These are phyloP conservation scores for Scutellaria baicalensis DNA, from an alignment of 257 asterid genomes.

Conservation along the genomic window DNA sequence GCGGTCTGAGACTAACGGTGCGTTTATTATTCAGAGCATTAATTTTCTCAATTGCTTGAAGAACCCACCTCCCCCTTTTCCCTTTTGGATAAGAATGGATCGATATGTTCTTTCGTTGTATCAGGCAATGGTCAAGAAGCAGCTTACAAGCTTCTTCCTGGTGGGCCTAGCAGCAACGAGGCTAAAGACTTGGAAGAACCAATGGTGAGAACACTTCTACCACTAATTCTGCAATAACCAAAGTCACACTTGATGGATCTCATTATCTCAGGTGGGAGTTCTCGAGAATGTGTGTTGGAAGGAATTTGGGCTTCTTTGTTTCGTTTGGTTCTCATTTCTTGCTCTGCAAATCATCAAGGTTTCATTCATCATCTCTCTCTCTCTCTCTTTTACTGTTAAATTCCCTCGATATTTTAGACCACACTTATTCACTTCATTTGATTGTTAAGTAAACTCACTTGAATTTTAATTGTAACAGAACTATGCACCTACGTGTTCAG, in stretches of 20 bases:
- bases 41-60: neutral
- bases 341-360: constrained; percentile 81
- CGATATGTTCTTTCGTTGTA: neutral
- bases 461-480: constrained; percentile 44
- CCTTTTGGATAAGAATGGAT: neutral
- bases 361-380: neutral
- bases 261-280: constrained; percentile 51
- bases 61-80: neutral
- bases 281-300: constrained; percentile 87
- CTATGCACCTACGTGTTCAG: constrained; percentile 54
- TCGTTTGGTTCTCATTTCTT: constrained; percentile 87
- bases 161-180: constrained; percentile 47
- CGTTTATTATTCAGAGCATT: constrained; percentile 17
- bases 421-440: neutral
- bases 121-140: constrained; percentile 49
- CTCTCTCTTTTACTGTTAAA: neutral
- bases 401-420: neutral
- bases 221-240: neutral
- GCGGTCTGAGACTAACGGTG: constrained; percentile 44
- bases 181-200: constrained; percentile 38
- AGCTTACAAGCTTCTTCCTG: constrained; percentile 77
- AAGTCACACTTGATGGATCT: constrained; percentile 7
- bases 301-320: constrained; percentile 73
- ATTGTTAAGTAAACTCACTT: constrained; percentile 8
- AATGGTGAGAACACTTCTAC: constrained; percentile 34